Base-by-base conservation (phyloP, 2,329 filamentous ascomycete species). In the Fusarium subtropicale region DNA sequence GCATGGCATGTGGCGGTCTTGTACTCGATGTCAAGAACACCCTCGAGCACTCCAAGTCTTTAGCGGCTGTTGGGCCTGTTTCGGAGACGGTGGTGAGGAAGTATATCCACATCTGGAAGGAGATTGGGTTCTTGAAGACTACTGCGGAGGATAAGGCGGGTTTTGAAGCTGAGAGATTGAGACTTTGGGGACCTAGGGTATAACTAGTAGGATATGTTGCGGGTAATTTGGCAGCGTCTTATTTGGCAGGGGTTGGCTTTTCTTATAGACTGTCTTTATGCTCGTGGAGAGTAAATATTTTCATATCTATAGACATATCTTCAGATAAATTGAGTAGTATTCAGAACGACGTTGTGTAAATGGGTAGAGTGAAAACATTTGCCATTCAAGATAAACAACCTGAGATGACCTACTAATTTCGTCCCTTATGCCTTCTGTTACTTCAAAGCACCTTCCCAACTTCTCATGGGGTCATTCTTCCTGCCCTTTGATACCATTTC, bases 21-120 rank as follows among this genome's bases (percentile, higher is more conserved):
- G 66, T 66, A 1, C 56, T 68, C 0, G 61, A 50, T 7, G 66
- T 68, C 0, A 66, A 66, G 30, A 48, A 68, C 3, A 69, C 66
- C 0, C 61, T 68, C 1, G 61, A 68, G n/a, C 66, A 68, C 5
- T 68, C 66, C 12, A 69, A 68, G 18, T 69, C 66, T 0, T 8
- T 68, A 0, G 31, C 42, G 3, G 60, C 60, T 0, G 66, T 68
- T 0, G 69, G 60, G 0, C 69, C 69, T 13, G 67, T 72, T 12
- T 57, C 64, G 0, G 69, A 69, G 16, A 63, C 42, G 0, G 55
- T 72, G 1, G 60, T 59, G 4, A 58, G 69, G n/a, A 72, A 72
- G 60, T 72, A 72, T 3, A 72, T 72, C 1, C 69, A 72, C 9
- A 72, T 72, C 1, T 72, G 69, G 69, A 72, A 61, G 36, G 69